These are phyloP conservation scores for Ceratocystis huliohia DNA, from an alignment of 2,329 filamentous ascomycete species.

Conservation along the genomic window DNA sequence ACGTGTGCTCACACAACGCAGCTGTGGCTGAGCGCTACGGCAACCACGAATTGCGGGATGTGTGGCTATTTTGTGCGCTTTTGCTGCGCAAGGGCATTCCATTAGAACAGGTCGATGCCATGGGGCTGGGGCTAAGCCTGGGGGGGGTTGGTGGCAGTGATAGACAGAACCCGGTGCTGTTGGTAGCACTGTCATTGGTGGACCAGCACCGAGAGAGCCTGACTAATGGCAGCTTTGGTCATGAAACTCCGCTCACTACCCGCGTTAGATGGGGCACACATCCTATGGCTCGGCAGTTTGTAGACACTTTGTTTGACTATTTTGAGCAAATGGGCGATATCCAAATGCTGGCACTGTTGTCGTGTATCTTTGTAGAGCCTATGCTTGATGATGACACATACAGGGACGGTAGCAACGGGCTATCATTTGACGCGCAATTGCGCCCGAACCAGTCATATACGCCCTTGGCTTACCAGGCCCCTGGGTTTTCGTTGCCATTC, in stretches of 20 bases:
- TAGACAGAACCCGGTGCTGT: constrained; percentile 35
- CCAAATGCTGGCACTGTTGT: constrained; percentile 61
- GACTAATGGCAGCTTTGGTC: background rate
- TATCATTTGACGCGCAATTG: background rate
- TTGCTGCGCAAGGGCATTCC: constrained; percentile 67
- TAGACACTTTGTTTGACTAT: constrained; percentile 49
- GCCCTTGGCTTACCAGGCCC: constrained; percentile 51
- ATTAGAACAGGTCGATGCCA: constrained; percentile 46
- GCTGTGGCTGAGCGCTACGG: constrained; percentile 59
- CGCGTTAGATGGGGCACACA: constrained; percentile 57
- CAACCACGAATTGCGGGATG: constrained; percentile 55
- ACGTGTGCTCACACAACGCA: constrained; percentile 76
- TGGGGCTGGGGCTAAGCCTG: background rate
- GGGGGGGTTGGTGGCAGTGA: background rate
- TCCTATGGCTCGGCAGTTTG: constrained; percentile 49
- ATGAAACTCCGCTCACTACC: constrained; percentile 30
- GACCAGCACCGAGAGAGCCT: constrained; percentile 27
- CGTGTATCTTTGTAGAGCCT: constrained; percentile 45
- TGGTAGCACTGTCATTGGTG: constrained; percentile 54
- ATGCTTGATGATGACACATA: constrained; percentile 32
- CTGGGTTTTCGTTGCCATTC: constrained; percentile 54
- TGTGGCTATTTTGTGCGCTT: constrained; percentile 73
- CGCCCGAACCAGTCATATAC: constrained; percentile 40
- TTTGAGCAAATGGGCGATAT: constrained; percentile 51
- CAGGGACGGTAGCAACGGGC: constrained; percentile 30